phyloP scores from a whole-genome alignment of 805 yeast species.

The Nakazawaea siamensis region DNA sequence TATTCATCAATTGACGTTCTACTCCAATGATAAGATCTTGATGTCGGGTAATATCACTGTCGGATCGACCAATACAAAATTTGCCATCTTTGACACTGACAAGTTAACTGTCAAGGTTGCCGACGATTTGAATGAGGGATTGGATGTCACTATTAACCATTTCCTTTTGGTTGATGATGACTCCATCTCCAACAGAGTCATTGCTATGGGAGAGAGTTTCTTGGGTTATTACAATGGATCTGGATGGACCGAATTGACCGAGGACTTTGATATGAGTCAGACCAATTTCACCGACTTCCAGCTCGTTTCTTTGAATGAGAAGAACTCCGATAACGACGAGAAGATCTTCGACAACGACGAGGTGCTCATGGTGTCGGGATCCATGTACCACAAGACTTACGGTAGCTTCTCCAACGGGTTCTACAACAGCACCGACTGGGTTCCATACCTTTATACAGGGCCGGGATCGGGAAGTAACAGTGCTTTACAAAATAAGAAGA shows the following conservation, averaged over 20 bases:
- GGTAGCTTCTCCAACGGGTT: slow-evolving; percentile 57
- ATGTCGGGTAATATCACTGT: slow-evolving; percentile 46
- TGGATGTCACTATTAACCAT: slow-evolving; percentile 27
- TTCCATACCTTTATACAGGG: slow-evolving; percentile 48
- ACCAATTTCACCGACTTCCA: slow-evolving; percentile 37
- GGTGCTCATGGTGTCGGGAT: slow-evolving; percentile 52
- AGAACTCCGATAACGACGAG: slow-evolving; percentile 19
- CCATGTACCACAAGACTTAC: slow-evolving; percentile 34
- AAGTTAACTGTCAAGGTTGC: slow-evolving; percentile 19
- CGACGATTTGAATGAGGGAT: slow-evolving; percentile 18
- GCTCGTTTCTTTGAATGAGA: slow-evolving; percentile 23
- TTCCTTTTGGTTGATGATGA: slow-evolving; percentile 38
- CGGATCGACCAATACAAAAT: slow-evolving; percentile 27
- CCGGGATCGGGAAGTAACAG: slow-evolving; percentile 17
- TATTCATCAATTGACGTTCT: slow-evolving; percentile 45
- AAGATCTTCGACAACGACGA: slow-evolving; percentile 33
- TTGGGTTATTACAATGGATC: slow-evolving; percentile 37
- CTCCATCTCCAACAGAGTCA: slow-evolving; percentile 30
- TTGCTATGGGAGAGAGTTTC: slow-evolving; percentile 31
- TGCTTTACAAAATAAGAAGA: slow-evolving; percentile 26
- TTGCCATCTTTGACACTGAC: slow-evolving; percentile 48
- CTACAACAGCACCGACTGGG: slow-evolving; percentile 61
- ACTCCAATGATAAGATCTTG: slow-evolving; percentile 27
- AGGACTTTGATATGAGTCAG: slow-evolving; percentile 19
- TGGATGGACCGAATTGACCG: slow-evolving; percentile 37